These are phyloP conservation scores for Imleria badia DNA, from an alignment of 768 basidiomycete genomes.

Conservation along the genomic window DNA sequence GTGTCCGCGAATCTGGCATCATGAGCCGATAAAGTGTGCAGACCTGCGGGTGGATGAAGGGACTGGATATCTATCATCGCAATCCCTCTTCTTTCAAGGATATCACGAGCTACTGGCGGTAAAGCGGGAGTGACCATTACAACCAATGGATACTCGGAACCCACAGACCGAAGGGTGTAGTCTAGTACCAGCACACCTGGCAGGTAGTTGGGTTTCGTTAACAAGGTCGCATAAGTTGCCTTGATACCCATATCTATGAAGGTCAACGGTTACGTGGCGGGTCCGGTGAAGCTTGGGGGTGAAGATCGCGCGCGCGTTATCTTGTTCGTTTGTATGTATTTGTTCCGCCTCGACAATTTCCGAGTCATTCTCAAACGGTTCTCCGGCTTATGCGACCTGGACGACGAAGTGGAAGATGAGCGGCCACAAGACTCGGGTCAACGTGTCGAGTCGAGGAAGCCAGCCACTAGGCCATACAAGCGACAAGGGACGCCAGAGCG, in stretches of 20 bases:
- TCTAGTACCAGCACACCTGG: conserved; percentile 57
- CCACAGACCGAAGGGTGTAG: conserved; percentile 48
- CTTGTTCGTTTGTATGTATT: no score
- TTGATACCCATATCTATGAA: conserved; percentile 34
- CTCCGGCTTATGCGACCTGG: no score
- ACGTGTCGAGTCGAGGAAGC: no score
- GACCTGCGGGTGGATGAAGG: conserved; percentile 50
- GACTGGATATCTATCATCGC: conserved; percentile 55
- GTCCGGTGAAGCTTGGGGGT: no score
- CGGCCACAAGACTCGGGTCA: no score
- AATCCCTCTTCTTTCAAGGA: conserved; percentile 57
- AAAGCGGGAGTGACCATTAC: conserved; percentile 71
- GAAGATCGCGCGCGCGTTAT: not conserved
- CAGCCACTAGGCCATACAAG: no score
- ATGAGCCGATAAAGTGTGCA: conserved; percentile 32
- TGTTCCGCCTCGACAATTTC: no score
- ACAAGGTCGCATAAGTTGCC: conserved; percentile 72
- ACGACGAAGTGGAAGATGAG: no score
- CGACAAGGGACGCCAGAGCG: no score
- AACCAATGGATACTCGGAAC: conserved; percentile 71
- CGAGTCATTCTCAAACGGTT: no score
- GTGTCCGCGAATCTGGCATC: conserved; percentile 59
- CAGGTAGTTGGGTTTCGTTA: conserved; percentile 65
- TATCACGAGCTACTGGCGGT: conserved; percentile 45
- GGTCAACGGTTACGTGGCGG: not conserved